Evolutionary conservation across 2,329 filamentous ascomycete species (phyloP).

Genomic region (Ustilaginoidea virens): DNA sequence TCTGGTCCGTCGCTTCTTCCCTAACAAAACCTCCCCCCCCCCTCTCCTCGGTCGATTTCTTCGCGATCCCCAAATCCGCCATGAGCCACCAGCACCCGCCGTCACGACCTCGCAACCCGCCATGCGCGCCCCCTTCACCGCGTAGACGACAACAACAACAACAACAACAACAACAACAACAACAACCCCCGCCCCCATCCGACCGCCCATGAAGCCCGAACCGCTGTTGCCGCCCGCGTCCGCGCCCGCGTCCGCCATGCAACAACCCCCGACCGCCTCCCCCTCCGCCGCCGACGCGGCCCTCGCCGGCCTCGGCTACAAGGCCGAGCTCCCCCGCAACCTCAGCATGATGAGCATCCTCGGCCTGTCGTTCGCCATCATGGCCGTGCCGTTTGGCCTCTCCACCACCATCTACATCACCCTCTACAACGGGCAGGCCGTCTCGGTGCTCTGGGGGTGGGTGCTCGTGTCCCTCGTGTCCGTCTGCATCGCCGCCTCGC

Average conservation of each 20-base stretch:
- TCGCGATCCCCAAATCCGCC: too few relatives aligned
- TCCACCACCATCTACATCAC: constrained; percentile 31
- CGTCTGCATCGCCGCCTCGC: constrained; percentile 51
- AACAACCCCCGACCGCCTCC: neutral
- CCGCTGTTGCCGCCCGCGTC: too few relatives aligned
- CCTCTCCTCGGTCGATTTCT: too few relatives aligned
- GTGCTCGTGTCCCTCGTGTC: constrained; percentile 50
- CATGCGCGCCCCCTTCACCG: too few relatives aligned
- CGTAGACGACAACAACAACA: too few relatives aligned
- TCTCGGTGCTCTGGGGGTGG: constrained; percentile 61
- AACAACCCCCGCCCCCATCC: neutral
- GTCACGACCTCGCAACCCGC: too few relatives aligned
- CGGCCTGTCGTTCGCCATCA: constrained; percentile 34
- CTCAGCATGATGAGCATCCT: constrained; percentile 34
- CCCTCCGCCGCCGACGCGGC: constrained; percentile 21
- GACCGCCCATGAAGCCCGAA: constrained; percentile 1
- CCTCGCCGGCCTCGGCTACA: constrained; percentile 33
- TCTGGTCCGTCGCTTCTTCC: too few relatives aligned
- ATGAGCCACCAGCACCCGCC: too few relatives aligned
- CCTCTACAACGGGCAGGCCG: constrained; percentile 57
- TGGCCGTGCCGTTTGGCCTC: constrained; percentile 34
- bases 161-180: too few relatives aligned
- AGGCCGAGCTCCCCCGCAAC: constrained; percentile 31
- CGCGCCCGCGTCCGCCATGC: too few relatives aligned
- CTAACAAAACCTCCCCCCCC: too few relatives aligned